phyloP scores from a whole-genome alignment of 306 rosid species.

The Carpinus viminea region DNA sequence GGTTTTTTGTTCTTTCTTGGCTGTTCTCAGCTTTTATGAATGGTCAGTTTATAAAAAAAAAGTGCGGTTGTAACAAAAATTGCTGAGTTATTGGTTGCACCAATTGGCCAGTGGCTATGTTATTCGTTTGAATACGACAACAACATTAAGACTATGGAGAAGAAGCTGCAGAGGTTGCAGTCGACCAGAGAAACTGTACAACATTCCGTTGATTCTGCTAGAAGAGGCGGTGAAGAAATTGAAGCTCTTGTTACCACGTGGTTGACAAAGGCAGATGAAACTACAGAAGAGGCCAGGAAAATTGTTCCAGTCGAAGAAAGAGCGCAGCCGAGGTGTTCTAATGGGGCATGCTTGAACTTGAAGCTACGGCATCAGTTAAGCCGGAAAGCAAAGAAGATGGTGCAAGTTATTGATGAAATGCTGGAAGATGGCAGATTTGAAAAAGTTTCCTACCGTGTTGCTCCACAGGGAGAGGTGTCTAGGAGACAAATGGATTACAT shows the following conservation, averaged over 20 bases:
- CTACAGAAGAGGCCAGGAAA: background rate
- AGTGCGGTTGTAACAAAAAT: too few species aligned
- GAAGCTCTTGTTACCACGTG: background rate
- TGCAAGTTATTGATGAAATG: background rate
- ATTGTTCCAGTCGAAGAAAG: background rate
- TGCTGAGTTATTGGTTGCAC: too few species aligned
- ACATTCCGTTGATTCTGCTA: background rate
- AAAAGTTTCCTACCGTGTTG: background rate
- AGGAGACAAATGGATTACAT: background rate
- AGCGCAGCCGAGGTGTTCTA: background rate
- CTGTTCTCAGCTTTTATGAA: too few species aligned
- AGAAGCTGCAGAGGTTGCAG: background rate
- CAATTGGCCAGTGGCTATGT: too few species aligned
- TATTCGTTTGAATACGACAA: too few species aligned
- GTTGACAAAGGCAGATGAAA: background rate
- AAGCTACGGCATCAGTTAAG: conserved; percentile 7
- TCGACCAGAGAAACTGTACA: background rate
- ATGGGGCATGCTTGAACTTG: conserved; percentile 18
- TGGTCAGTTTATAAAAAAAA: too few species aligned
- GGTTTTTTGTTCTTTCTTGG: too few species aligned
- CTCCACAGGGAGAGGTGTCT: background rate
- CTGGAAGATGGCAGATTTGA: background rate
- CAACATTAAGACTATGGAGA: background rate
- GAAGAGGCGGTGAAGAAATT: background rate
- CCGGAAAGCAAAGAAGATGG: conserved; percentile 13